Base-by-base conservation (phyloP, 1,284 basidiomycete genomes). In the Somion occarium region DNA sequence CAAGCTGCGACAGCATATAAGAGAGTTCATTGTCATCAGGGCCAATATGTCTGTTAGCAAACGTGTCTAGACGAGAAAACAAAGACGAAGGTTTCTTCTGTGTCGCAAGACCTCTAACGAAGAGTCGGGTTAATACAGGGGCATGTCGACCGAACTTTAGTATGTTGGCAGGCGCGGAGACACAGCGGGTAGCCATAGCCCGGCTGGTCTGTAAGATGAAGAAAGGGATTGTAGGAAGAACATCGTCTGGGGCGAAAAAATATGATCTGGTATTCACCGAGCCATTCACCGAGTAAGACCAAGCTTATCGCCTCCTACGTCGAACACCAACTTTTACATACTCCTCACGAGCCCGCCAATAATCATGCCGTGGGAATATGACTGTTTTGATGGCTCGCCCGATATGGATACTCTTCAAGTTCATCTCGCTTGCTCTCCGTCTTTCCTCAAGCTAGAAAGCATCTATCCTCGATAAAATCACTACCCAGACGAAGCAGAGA, bases 11-110 rank as follows among this genome's bases (percentile, higher is more conserved):
- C 59, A 97, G 85, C 94, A 97, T 97, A 37, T 76, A 73, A 3
- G 80, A 70, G 39, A 85, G 79, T 67, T 95, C 91, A 30, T 72
- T 68, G 53, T 83, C 80, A 63, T 93, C 84, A 22, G 93, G 94
- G 4, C 94, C 94, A 59, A 97, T 83, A 68, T 98, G 94, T 42
- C 94, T 82, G 60, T 91, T 84, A 34, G 83, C 69, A 71, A 97
- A 97, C 24, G 85, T 88, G 73, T 98, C 94, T 54, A 96, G 75
- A 1, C 92, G 83, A 11, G 84, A 78, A 67, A 94, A 91, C 53
- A 86, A 72, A 20, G 82, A 81, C 3, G 72, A 57, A 20, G 80
- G 77, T 25, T 73, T 66, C 63, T 78, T 80, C 50, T 81, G 73
- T n/a, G 80, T 83, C 24, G 83, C 83, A 52, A 85, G 71, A 50